A percentile compares a stretch with the other conserved stretches of the same genome.
phyloP scores from a whole-genome alignment of 108 stramenopile genomes.

The Cylindrotheca fusiformis region DNA sequence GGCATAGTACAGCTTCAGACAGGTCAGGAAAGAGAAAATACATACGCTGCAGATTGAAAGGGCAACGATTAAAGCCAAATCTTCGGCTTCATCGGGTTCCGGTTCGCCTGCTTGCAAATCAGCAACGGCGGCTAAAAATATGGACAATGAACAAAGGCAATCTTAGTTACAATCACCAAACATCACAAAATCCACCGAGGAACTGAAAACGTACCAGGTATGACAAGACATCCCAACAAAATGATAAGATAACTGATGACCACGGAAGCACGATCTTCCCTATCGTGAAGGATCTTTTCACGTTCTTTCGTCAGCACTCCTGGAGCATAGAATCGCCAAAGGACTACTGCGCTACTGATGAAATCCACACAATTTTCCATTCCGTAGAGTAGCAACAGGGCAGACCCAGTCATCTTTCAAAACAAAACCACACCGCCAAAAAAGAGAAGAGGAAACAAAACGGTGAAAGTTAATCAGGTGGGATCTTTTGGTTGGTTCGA shows the following conservation, averaged over 20 bases:
- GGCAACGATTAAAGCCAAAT: constrained; percentile 19
- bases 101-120: constrained; percentile 7
- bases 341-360: constrained; percentile 50
- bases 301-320: constrained; percentile 32
- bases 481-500: too few relatives aligned
- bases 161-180: constrained; percentile 45
- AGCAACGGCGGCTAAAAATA: constrained; percentile 24
- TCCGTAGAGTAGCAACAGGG: constrained; percentile 59
- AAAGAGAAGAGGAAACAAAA: too few relatives aligned
- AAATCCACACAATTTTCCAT: constrained; percentile 77
- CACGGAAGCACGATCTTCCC: constrained; percentile 65
- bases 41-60: constrained; percentile 41
- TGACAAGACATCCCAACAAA: constrained; percentile 48
- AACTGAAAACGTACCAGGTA: too few relatives aligned
- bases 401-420: constrained; percentile 41
- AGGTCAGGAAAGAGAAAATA: constrained; percentile 42
- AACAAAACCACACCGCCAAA: too few relatives aligned
- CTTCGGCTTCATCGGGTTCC: constrained; percentile 11
- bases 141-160: too few relatives aligned
- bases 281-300: constrained; percentile 40
- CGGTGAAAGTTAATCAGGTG: too few relatives aligned
- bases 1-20: constrained; percentile 55
- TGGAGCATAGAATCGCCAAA: constrained; percentile 75
- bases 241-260: constrained; percentile 59
- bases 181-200: too few relatives aligned